Conservation (phyloP, 75 land plant species). For the Ceratopteris richardii region DNA sequence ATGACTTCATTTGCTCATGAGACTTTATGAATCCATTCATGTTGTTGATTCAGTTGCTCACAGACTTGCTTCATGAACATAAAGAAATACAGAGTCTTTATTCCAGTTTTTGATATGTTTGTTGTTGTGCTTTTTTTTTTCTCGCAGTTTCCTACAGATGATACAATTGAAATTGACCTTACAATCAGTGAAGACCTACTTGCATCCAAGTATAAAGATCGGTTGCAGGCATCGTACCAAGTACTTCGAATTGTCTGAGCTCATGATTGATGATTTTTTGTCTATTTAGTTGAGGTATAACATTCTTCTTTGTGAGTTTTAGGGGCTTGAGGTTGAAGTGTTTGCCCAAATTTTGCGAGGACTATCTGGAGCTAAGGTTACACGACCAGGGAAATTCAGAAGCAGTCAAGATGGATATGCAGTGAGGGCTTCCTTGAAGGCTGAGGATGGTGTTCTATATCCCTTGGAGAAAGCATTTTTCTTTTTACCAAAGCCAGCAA, state of each 20-base stretch:
- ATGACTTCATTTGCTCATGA: too few relatives aligned
- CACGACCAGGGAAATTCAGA: conserved; percentile 81
- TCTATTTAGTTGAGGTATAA: too few relatives aligned
- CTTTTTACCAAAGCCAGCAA: conserved; percentile 86
- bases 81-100: too few relatives aligned
- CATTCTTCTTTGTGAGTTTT: neutral
- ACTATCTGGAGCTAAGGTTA: conserved; percentile 76
- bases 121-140: neutral
- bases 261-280: neutral
- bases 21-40: too few relatives aligned
- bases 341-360: conserved; percentile 60
- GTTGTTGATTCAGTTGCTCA: too few relatives aligned
- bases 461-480: conserved; percentile 90
- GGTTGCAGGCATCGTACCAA: conserved; percentile 67
- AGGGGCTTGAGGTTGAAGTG: conserved; percentile 80
- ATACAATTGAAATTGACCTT: conserved; percentile 46
- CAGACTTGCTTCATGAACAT: too few relatives aligned
- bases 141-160: conserved; percentile 76
- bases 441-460: conserved; percentile 87
- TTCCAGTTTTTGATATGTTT: neutral
- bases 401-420: conserved; percentile 88
- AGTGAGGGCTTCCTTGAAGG: conserved; percentile 85
- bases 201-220: conserved; percentile 79
- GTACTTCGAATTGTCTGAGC: conserved; percentile 17
- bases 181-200: conserved; percentile 71